These are phyloP conservation scores for Teratosphaeria nubilosa DNA, from an alignment of 2,329 filamentous ascomycete species.

Conservation along the genomic window DNA sequence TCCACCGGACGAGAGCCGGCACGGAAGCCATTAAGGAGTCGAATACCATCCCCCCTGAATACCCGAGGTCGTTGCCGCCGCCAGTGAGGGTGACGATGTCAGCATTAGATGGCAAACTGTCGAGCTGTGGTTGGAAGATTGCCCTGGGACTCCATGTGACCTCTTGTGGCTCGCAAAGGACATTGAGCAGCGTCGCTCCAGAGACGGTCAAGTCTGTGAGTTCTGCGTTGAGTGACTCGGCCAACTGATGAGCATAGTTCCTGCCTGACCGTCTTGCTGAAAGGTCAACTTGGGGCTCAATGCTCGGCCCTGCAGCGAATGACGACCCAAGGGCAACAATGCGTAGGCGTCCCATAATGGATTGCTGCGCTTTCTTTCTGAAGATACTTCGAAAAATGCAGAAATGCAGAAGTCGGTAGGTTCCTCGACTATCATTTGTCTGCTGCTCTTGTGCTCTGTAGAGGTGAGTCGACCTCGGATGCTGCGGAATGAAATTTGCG, in stretches of 20 bases:
- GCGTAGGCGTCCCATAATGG: background rate
- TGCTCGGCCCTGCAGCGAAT: slow-evolving; percentile 23
- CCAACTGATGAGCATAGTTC: slow-evolving; percentile 30
- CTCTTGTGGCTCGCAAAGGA: slow-evolving; percentile 27
- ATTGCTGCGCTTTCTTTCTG: background rate
- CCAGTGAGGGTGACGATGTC: slow-evolving; percentile 24
- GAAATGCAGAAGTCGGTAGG: no score
- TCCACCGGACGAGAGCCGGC: background rate
- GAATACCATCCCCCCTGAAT: slow-evolving; percentile 2
- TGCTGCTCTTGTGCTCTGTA: no score
- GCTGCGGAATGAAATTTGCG: no score
- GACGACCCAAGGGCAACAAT: slow-evolving; percentile 12
- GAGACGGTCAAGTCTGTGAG: slow-evolving; percentile 21
- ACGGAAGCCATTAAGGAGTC: background rate
- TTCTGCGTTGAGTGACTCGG: slow-evolving; percentile 20
- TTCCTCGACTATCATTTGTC: no score
- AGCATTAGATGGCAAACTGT: slow-evolving; percentile 23
- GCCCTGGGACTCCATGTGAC: slow-evolving; percentile 7
- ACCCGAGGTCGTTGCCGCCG: slow-evolving; percentile 3
- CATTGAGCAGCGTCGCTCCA: slow-evolving; percentile 29
- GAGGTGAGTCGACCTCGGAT: no score
- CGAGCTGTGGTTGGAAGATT: slow-evolving; percentile 28
- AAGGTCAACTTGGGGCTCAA: slow-evolving; percentile 23
- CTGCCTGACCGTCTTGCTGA: slow-evolving; percentile 24
- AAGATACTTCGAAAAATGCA: no score